phyloP scores from a whole-genome alignment of 192 early-diverging fungal genomes.

The Spizellomyces sp. region DNA sequence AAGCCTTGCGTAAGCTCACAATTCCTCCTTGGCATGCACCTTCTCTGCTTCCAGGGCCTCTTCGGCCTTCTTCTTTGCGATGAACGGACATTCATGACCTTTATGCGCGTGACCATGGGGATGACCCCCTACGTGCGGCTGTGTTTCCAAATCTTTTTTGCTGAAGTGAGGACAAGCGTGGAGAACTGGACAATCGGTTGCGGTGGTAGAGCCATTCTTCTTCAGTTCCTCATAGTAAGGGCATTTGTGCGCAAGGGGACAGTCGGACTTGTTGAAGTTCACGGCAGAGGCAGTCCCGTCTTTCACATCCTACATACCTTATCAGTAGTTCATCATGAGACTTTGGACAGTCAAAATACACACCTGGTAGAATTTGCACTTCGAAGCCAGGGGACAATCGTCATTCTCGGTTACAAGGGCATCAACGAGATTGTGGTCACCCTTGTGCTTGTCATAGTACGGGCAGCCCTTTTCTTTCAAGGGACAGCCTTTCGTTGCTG shows the following conservation, averaged over 20 bases:
- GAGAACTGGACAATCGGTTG: slow-evolving; percentile 29
- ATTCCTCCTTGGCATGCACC: background rate
- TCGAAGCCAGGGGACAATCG: slow-evolving; percentile 36
- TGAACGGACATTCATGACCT: slow-evolving; percentile 8
- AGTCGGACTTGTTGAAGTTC: slow-evolving; percentile 29
- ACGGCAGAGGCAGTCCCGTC: slow-evolving; percentile 29
- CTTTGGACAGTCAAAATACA: slow-evolving; percentile 9
- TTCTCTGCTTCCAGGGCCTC: background rate
- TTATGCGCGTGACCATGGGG: slow-evolving; percentile 25
- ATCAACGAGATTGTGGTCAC: slow-evolving; percentile 19
- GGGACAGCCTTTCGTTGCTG: slow-evolving; percentile 28
- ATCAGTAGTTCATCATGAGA: slow-evolving; percentile 2
- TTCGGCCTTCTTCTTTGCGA: slow-evolving; percentile 10
- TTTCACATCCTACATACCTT: slow-evolving; percentile 34
- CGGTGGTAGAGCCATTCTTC: slow-evolving; percentile 5
- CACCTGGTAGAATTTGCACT: slow-evolving; percentile 42
- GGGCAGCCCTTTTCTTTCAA: slow-evolving; percentile 35
- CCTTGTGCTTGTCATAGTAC: slow-evolving; percentile 37
- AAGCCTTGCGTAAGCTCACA: background rate
- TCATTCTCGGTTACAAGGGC: slow-evolving; percentile 15
- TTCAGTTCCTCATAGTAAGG: slow-evolving; percentile 46
- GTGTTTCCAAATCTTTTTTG: slow-evolving; percentile 28
- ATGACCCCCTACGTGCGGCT: slow-evolving; percentile 20
- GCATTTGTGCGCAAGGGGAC: slow-evolving; percentile 43
- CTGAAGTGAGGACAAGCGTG: slow-evolving; percentile 35